A percentile compares a stretch with the other conserved stretches of the same genome.
Conservation (phyloP, 495 filamentous ascomycete species). For the Astrothelium macrocarpum region DNA sequence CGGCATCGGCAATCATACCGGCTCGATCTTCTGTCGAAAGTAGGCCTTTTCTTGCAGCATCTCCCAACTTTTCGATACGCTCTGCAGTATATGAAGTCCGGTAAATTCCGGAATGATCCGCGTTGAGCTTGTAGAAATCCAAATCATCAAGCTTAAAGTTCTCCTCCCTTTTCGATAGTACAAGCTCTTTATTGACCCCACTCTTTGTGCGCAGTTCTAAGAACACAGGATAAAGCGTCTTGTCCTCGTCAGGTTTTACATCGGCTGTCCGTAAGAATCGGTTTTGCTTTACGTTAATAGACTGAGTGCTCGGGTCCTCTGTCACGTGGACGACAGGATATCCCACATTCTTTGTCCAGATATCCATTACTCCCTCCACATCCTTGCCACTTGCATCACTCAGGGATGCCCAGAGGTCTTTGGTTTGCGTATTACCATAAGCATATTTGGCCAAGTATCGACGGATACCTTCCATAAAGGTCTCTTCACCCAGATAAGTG, state of each 20-base stretch:
- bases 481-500: constrained; percentile 84
- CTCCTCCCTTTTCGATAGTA: constrained; percentile 63
- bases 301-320: constrained; percentile 46
- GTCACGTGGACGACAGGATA: constrained; percentile 64
- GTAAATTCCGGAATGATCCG: constrained; percentile 66
- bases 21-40: constrained; percentile 87
- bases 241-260: constrained; percentile 72
- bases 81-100: constrained; percentile 60
- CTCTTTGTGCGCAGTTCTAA: constrained; percentile 58
- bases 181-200: constrained; percentile 51
- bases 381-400: constrained; percentile 86
- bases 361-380: constrained; percentile 66
- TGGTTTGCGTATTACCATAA: constrained; percentile 74
- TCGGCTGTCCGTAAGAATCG: constrained; percentile 66
- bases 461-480: constrained; percentile 86
- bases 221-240: constrained; percentile 67
- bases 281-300: constrained; percentile 63
- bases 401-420: constrained; percentile 84
- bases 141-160: constrained; percentile 55
- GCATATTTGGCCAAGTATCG: constrained; percentile 92
- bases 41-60: constrained; percentile 76
- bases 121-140: constrained; percentile 72
- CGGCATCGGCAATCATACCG: constrained; percentile 92
- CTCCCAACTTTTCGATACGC: constrained; percentile 60
- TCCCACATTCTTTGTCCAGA: constrained; percentile 71